A percentile compares a stretch with the other conserved stretches of the same genome.
phyloP scores from a whole-genome alignment of 345 rosid genomes.

The Odontarrhena argentea region DNA sequence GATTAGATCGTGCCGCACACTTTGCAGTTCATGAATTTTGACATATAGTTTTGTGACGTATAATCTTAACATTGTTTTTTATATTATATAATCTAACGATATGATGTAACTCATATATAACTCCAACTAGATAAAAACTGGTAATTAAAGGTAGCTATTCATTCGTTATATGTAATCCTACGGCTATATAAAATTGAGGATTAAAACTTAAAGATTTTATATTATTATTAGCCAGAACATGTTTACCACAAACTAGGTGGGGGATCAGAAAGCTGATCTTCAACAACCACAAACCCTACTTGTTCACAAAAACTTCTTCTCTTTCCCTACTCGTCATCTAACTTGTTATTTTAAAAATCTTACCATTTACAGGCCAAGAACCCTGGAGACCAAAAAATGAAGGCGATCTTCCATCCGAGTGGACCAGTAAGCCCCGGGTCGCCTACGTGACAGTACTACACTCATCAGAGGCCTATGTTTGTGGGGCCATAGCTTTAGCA shows the following conservation, averaged over 20 bases:
- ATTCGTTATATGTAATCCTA: no score
- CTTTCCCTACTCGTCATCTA: background rate
- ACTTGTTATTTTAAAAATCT: background rate
- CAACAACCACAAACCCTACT: constrained; percentile 16
- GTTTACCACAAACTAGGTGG: background rate
- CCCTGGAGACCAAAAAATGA: constrained; percentile 35
- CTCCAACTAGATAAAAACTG: no score
- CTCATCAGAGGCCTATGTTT: constrained; percentile 82
- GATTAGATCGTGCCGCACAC: constrained; percentile 32
- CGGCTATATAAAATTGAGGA: no score
- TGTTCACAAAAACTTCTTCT: constrained; percentile 6
- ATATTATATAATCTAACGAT: background rate
- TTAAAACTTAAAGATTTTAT: no score
- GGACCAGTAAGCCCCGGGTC: constrained; percentile 20
- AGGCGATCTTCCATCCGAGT: background rate
- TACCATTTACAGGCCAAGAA: constrained; percentile 37
- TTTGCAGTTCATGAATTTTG: constrained; percentile 14
- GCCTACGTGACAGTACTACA: constrained; percentile 89
- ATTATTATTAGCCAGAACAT: background rate
- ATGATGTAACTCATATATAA: no score
- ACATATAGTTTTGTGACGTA: background rate
- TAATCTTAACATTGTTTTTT: background rate
- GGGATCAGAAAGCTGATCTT: constrained; percentile 5
- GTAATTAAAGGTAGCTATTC: no score
- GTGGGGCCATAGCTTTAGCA: constrained; percentile 89